Conservation (phyloP, 2,329 filamentous ascomycete genomes). For the Alternaria sp. region DNA sequence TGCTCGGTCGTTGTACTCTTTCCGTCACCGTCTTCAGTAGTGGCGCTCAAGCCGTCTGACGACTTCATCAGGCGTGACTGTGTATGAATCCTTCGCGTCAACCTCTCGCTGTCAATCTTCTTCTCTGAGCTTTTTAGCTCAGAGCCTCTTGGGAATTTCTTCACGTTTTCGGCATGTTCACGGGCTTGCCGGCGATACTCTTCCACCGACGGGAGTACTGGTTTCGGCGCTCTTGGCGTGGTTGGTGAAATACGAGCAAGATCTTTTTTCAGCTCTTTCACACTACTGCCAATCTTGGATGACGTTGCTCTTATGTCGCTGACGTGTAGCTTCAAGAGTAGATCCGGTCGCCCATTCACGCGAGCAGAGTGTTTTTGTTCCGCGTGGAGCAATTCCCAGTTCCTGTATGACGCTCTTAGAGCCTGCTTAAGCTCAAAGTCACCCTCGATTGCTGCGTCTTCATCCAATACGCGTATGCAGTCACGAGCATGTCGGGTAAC, state of each 20-base stretch:
- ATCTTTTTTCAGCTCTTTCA: background rate
- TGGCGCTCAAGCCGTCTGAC: conserved; percentile 6
- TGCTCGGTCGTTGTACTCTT: background rate
- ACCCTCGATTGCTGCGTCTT: background rate
- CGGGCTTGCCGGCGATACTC: background rate
- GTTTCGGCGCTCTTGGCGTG: background rate
- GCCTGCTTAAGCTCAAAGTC: background rate
- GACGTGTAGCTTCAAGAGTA: background rate
- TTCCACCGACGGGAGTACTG: background rate
- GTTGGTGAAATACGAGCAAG: background rate
- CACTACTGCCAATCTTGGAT: background rate
- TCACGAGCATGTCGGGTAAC: background rate
- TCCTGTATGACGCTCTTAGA: background rate
- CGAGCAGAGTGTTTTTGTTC: background rate
- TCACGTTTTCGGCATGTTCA: background rate
- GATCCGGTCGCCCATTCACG: background rate
- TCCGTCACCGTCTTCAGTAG: background rate
- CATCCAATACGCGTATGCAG: background rate
- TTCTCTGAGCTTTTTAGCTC: background rate
- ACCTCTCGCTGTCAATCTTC: conserved; percentile 13
- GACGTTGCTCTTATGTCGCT: background rate
- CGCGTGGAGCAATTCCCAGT: background rate
- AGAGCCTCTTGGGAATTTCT: background rate
- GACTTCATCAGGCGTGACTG: conserved; percentile 21
- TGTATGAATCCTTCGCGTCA: conserved; percentile 19